Base-by-base conservation (phyloP, 306 rosid genomes). In the Sphenostylis stenocarpa region DNA sequence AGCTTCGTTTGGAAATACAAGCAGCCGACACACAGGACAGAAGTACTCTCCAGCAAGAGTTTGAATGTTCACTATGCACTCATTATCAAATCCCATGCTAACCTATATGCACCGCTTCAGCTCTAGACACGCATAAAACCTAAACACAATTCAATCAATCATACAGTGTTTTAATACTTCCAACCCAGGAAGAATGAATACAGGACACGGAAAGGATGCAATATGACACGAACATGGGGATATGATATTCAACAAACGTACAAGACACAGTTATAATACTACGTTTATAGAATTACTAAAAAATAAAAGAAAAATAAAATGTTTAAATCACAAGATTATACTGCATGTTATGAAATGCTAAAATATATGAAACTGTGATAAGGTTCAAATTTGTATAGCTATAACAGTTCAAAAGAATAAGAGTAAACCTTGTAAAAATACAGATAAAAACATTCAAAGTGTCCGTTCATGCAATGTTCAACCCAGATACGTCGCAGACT, bases 41-140 rank as follows among this genome's bases (percentile, higher is more conserved):
- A 96, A 96, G 76, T 92, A 96, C 86, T 96, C 98, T 56, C 99
- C 99, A 5, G 97, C 98, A 80, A 96, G 96, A 64, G 98, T 84
- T 72, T 92, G 99, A 84, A 96, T 92, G 80, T 91, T 96, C 77
- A 92, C 85, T 70, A 96, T 90, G 88, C 99, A 96, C 81, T 96
- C 98, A 29, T 89, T 96, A 84, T 96, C 99, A 81, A 96, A 96
- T 44, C 99, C 99, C 99, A 96, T 96, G 29, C 47, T 52, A 71
- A 81, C 65, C 78, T 45, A 23, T 17, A 14, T 77, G 38, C 72
- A 51, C 73, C 43, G 62, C 89, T 78, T 88, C 88, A 88, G 85
- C 81, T 75, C 31, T 82, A 69, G 82, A 31, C 62, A 53, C 47
- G 58, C 82, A 83, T 67, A 80, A 83, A 88, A 80, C 83, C 88